Percentiles rank a stretch among this genome's conserved stretches.
phyloP scores from a whole-genome alignment of 768 basidiomycete species.

The Rhodotorula kratochvilovae region DNA sequence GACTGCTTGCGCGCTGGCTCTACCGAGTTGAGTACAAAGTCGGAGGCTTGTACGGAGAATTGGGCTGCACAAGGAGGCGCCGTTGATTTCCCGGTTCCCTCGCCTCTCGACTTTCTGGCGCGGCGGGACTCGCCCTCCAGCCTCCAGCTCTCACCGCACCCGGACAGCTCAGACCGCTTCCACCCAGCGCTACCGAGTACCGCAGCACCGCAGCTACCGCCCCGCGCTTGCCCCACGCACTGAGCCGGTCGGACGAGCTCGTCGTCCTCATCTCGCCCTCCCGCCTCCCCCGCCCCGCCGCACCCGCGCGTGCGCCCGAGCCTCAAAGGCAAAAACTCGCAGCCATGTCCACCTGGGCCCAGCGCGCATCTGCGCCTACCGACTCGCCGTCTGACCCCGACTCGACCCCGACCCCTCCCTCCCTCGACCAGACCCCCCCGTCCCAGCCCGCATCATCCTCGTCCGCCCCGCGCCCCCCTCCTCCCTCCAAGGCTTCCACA shows the following conservation, averaged over 20 bases:
- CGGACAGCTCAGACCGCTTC: no score
- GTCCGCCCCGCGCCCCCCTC: conserved; percentile 5
- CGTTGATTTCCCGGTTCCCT: no score
- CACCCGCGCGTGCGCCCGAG: neutral
- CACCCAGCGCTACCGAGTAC: no score
- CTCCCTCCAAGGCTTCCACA: conserved; percentile 11
- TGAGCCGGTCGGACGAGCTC: neutral
- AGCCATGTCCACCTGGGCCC: conserved; percentile 11
- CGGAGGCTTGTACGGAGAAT: no score
- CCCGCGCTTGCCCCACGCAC: no score
- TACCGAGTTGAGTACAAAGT: no score
- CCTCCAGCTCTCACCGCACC: no score
- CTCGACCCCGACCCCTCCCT: neutral
- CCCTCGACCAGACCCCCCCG: neutral
- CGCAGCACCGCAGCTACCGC: no score
- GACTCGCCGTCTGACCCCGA: neutral
- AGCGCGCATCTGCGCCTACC: neutral
- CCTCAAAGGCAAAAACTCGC: neutral
- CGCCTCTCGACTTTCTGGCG: no score
- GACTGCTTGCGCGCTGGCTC: no score
- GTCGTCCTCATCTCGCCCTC: neutral
- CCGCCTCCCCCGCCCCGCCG: neutral
- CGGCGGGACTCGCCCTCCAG: no score
- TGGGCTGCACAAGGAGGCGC: no score
- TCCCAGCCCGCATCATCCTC: neutral